Base-by-base conservation (phyloP, 495 filamentous ascomycete species). In the Haplographium delicatum region DNA sequence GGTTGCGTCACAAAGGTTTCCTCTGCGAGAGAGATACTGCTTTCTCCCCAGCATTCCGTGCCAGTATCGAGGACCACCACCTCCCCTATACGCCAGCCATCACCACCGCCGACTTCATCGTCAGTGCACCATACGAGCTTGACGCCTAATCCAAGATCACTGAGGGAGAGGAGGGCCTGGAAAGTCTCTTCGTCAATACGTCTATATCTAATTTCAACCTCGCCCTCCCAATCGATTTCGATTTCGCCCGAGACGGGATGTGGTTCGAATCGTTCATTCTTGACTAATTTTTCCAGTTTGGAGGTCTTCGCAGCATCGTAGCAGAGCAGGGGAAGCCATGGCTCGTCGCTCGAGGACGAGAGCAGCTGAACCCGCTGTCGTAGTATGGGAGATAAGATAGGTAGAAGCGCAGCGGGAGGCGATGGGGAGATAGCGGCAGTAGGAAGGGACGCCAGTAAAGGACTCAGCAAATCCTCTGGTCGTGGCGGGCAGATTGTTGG, bases 191-290 rank as follows among this genome's bases (percentile, higher is more conserved):
- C 76, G 62, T 98, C 93, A 34, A 93, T 53, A 20, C 88, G 75
- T 50, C 79, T 79, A 67, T 91, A 95, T 24, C 78, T 73, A 15
- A 78, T 69, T 15, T 82, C 71, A 15, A 84, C 76, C 42, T 88
- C 84, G 47, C 71, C 67, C 10, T 59, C 56, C 76, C 76, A 80
- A 58, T 80, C 76, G 27, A 79, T 56, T 61, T 98, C 93, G 25
- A 98, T 80, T 63, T 96, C 90, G 20, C 94, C 93, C 1, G 89
- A 95, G 5, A 86, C 85, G 6, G 93, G 93, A 63, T 98, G 93
- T 19, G 88, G 88, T 59, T 95, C 87, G 34, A 96, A 80, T 22
- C 68, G 71, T 26, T 88, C 78, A 24, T 73, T 76, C 55, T 81
- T 75, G 19, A 91, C 77, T 26, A 87, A 68, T 13, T 72, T 68